Evolutionary conservation across 139 green algal species (phyloP).

Genomic region (Chlorella sp.): DNA sequence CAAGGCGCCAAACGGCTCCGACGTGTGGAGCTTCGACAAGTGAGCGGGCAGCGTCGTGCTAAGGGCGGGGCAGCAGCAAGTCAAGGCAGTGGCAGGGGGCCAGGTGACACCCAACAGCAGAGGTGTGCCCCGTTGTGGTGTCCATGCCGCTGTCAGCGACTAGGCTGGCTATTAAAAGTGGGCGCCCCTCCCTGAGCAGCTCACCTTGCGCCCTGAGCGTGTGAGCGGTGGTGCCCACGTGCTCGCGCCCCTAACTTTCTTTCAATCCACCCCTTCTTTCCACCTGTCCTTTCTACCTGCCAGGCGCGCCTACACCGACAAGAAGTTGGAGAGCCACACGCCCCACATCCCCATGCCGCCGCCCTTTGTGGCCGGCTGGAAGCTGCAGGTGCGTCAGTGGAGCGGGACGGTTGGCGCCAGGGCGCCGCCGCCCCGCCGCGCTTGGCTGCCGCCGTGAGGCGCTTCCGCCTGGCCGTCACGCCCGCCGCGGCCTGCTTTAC

Average conservation of each 20-base stretch:
- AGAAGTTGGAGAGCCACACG: slow-evolving; percentile 32
- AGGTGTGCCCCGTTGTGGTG: not conserved
- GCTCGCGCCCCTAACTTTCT: not conserved
- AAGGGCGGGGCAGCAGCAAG: slow-evolving; percentile 31
- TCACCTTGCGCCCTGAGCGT: not conserved
- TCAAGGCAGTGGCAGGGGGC: slow-evolving; percentile 43
- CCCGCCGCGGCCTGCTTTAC: too few species aligned
- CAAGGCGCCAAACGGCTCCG: slow-evolving; percentile 39
- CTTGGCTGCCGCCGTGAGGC: too few species aligned
- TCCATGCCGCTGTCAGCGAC: too few species aligned
- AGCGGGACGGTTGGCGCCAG: too few species aligned
- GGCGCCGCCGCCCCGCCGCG: too few species aligned
- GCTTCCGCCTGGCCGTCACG: too few species aligned
- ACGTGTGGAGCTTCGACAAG: slow-evolving; percentile 77
- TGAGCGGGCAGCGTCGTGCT: slow-evolving; percentile 54
- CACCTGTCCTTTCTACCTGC: too few species aligned
- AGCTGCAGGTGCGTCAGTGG: too few species aligned
- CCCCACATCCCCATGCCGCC: slow-evolving; percentile 46
- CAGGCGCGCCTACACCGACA: too few species aligned
- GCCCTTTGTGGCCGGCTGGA: slow-evolving; percentile 42
- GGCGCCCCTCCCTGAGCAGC: not conserved
- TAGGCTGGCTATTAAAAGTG: not conserved
- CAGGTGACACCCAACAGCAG: not conserved
- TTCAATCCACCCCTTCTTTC: not conserved
- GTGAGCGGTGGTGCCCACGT: not conserved